Base-by-base conservation (phyloP, 2,329 filamentous ascomycete species). In the Trichoderma afroharzianum region DNA sequence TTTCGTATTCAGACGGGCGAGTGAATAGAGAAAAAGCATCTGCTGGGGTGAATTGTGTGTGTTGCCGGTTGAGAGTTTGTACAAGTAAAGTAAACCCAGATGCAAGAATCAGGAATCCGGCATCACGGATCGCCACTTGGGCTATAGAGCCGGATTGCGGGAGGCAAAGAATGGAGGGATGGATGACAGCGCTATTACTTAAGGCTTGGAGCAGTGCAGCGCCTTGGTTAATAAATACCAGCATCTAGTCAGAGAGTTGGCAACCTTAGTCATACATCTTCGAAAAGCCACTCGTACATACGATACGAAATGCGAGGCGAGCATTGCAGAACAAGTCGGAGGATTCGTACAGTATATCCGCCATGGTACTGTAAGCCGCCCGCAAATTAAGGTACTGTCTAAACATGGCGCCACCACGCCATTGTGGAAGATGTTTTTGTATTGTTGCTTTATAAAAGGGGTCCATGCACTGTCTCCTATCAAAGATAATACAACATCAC, bases 291-390 rank as follows among this genome's bases (percentile, higher is more conserved):
- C 18, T 59, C 57, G 57, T 32, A 59, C 4, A 6, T 59, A 59
- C 57, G 28, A 6, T 59, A 59, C 57, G 28, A 33, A 59, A 30
- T 1, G 11, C 11, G 57, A 33, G 15, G 57, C 57, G 18, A 32
- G 26, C 55, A 58, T 30, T 58, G 24, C 24, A 55, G 1, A 43
- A n/a, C 15, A 4, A 43, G 39, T 43, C 55, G 55, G 55, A 58
- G 55, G 39, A 30, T 30, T 32, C 28, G 28, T 33, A 59, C 57
- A 66, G 64, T 68, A 68, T 47, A 47, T 68, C 64, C 64, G 61
- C 24, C 15, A 50, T 21, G 9, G 43, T 50, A 21, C 43, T 7
- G 36, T 26, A 36, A n/a, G 33, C n/a, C 59, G 33, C 14, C 28
- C 6, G 33, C 4, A 39, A 39, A 12, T 30, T 21, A 39, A n/a